These are phyloP conservation scores for Tolypocladium cylindrosporum DNA, from an alignment of 2,329 filamentous ascomycete genomes.

Conservation along the genomic window DNA sequence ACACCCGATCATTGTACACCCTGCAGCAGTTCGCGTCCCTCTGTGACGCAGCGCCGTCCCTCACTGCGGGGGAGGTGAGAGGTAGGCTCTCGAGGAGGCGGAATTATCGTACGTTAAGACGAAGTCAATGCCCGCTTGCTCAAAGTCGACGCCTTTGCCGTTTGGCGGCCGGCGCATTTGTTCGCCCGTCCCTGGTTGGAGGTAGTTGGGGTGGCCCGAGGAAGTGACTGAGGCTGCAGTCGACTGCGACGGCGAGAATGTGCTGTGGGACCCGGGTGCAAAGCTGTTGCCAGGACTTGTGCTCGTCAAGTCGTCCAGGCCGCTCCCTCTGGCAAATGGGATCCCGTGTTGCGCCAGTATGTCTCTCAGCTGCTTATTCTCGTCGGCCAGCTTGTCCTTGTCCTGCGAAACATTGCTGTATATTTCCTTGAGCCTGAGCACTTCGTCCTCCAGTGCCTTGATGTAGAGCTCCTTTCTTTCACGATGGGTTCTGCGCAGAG, in stretches of 20 bases:
- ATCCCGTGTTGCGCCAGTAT: constrained; percentile 45
- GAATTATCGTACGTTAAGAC: constrained; percentile 72
- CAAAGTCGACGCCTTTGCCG: constrained; percentile 52
- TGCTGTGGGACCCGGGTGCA: constrained; percentile 31
- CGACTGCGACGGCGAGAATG: constrained; percentile 36
- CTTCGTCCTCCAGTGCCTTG: constrained; percentile 85
- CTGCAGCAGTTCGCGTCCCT: constrained; percentile 6
- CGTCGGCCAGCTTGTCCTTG: constrained; percentile 63
- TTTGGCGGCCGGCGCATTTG: constrained; percentile 16
- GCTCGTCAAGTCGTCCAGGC: constrained; percentile 31
- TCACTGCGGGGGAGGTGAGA: constrained; percentile 53
- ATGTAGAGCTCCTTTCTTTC: constrained; percentile 96
- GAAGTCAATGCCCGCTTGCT: constrained; percentile 81
- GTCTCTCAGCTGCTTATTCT: constrained; percentile 65
- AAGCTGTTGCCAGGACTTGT: constrained; percentile 54
- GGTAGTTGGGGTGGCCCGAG: constrained; percentile 16
- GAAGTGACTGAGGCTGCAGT: constrained; percentile 32
- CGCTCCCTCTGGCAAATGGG: constrained; percentile 16
- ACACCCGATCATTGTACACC: constrained; percentile 14
- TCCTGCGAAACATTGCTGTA: constrained; percentile 65
- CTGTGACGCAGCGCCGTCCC: constrained; percentile 2
- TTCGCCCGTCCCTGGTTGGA: constrained; percentile 19
- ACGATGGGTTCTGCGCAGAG: constrained; percentile 66
- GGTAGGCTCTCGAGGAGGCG: constrained; percentile 50
- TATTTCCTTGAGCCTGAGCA: constrained; percentile 79